Evolutionary conservation across 495 filamentous ascomycete species (phyloP).

Genomic region (Aspergillus biplanus): DNA sequence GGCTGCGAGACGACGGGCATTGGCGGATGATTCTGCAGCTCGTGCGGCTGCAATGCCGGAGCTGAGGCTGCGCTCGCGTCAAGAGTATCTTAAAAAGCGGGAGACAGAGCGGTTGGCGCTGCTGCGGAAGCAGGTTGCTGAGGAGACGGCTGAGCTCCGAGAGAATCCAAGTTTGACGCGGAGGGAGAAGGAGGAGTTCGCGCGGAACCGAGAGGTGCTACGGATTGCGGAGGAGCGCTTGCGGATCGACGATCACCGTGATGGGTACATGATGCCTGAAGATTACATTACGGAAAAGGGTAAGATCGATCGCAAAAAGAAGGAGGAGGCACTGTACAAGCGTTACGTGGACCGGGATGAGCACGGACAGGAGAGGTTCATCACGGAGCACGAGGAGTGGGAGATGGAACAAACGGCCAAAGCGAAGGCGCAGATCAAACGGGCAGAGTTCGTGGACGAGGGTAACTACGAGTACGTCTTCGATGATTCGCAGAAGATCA

Average conservation of each 20-base stretch:
- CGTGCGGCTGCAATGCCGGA: conserved; percentile 71
- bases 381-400: conserved; percentile 97
- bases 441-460: conserved; percentile 74
- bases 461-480: conserved; percentile 95
- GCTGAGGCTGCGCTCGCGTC: conserved; percentile 78
- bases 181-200: conserved; percentile 86
- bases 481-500: conserved; percentile 85
- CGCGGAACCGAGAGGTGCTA: conserved; percentile 84
- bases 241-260: conserved; percentile 86
- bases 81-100: conserved; percentile 92
- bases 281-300: conserved; percentile 94
- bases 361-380: conserved; percentile 82
- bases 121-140: conserved; percentile 86
- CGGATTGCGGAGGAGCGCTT: conserved; percentile 86
- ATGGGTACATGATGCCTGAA: conserved; percentile 93
- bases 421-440: conserved; percentile 83
- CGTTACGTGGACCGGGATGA: conserved; percentile 90
- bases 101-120: conserved; percentile 84
- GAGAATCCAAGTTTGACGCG: conserved; percentile 75
- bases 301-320: conserved; percentile 86
- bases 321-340: conserved; percentile 87
- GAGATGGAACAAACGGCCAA: conserved; percentile 89
- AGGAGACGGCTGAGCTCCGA: conserved; percentile 82
- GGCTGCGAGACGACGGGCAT: conserved; percentile 58
- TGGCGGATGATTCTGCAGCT: conserved; percentile 67